These are phyloP conservation scores for Globisporangium rhizosaccharum DNA, from an alignment of 352 stramenopile species.

Conservation along the genomic window DNA sequence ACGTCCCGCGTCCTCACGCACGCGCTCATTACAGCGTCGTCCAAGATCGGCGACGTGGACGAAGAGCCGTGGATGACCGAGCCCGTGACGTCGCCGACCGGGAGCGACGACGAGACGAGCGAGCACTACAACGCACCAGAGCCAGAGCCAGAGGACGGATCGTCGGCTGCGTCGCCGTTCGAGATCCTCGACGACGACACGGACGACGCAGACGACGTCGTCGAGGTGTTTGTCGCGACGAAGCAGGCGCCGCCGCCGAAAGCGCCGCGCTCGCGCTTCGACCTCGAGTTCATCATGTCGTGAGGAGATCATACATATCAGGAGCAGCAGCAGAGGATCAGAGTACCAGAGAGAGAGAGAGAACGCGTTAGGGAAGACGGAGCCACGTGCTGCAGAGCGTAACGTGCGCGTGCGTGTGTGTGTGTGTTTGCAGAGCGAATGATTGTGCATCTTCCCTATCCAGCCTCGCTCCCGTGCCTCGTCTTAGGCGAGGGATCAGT, in stretches of 20 bases:
- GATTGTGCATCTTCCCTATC: too few species aligned
- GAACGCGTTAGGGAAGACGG: neutral
- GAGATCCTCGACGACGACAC: constrained; percentile 12
- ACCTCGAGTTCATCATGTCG: constrained; percentile 17
- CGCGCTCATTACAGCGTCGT: constrained; percentile 29
- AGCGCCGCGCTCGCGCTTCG: constrained; percentile 4
- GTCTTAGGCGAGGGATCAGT: too few species aligned
- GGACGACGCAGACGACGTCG: constrained; percentile 2
- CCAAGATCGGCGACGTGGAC: constrained; percentile 10
- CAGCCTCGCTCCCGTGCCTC: too few species aligned
- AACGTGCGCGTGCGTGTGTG: too few species aligned
- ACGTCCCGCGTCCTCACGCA: constrained; percentile 28
- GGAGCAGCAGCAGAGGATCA: neutral
- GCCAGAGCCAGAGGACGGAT: constrained; percentile 2
- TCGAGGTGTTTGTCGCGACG: constrained; percentile 4
- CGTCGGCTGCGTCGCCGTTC: constrained; percentile 8
- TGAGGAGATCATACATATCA: neutral
- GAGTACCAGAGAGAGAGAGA: neutral
- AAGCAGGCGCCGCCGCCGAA: neutral
- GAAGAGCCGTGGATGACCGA: neutral
- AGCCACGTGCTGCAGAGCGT: too few species aligned
- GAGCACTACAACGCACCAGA: neutral
- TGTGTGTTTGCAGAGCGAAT: too few species aligned
- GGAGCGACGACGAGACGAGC: neutral
- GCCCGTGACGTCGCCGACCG: neutral